These are phyloP conservation scores for Toxoplasma gondii DNA, from an alignment of 169 alveolate genomes.

Conservation along the genomic window DNA sequence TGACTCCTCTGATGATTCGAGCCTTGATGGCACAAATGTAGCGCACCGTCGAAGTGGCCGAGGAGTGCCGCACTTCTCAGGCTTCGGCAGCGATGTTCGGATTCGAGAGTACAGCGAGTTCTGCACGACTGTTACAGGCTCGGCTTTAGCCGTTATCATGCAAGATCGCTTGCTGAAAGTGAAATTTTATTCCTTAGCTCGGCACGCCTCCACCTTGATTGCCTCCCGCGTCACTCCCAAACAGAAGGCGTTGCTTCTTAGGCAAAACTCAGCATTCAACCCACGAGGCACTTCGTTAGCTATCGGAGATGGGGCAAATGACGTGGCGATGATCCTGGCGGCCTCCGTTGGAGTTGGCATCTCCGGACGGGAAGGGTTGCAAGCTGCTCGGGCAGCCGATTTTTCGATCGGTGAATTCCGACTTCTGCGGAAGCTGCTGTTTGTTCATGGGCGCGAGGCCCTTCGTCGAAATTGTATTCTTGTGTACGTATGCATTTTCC, in stretches of 20 bases:
- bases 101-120: constrained; percentile 67
- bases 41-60: not conserved
- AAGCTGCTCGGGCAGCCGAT: constrained; percentile 89
- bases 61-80: not conserved
- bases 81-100: not conserved
- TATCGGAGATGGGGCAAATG: constrained; percentile 99
- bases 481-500: constrained; percentile 78
- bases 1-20: no score
- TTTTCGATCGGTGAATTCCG: constrained; percentile 87
- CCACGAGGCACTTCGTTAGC: constrained; percentile 83
- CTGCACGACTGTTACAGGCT: constrained; percentile 78
- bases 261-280: constrained; percentile 4
- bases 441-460: constrained; percentile 88
- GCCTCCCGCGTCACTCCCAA: constrained; percentile 97
- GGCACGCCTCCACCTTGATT: constrained; percentile 81
- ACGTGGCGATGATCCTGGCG: constrained; percentile 96
- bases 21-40: no score
- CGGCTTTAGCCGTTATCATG: constrained; percentile 73
- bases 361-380: constrained; percentile 95
- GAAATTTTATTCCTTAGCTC: constrained; percentile 73
- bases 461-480: constrained; percentile 79
- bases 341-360: constrained; percentile 99
- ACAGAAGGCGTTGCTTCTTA: constrained; percentile 94
- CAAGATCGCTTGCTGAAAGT: constrained; percentile 67
- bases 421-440: constrained; percentile 76